Evolutionary conservation across 345 rosid species (phyloP).

Genomic region (Pistacia atlantica): DNA sequence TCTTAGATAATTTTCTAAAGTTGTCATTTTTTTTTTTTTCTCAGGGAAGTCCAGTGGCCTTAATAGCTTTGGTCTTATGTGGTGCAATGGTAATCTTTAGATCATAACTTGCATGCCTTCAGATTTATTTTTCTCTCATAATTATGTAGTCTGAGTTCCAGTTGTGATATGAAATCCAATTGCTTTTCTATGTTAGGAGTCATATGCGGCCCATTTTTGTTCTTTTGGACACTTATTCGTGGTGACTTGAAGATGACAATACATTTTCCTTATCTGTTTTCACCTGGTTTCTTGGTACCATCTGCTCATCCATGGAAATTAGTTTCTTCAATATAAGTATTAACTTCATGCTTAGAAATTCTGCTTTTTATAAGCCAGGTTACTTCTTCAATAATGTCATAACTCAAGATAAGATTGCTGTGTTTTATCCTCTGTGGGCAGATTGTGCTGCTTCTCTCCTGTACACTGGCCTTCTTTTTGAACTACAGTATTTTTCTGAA

Average conservation of each 20-base stretch:
- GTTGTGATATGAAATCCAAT: constrained; percentile 17
- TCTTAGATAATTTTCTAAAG: constrained; percentile 8
- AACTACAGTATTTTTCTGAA: constrained; percentile 93
- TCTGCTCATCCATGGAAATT: constrained; percentile 9
- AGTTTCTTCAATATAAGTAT: not conserved
- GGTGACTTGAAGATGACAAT: constrained; percentile 74
- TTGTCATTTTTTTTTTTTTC: constrained; percentile 15
- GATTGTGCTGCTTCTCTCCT: constrained; percentile 78
- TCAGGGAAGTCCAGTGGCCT: constrained; percentile 97
- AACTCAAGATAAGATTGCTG: not conserved
- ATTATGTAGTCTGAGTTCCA: constrained; percentile 7
- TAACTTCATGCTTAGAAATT: not conserved
- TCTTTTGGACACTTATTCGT: constrained; percentile 77
- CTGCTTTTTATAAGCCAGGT: not conserved
- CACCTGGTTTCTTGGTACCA: constrained; percentile 86
- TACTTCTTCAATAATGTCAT: not conserved
- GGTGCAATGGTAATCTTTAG: constrained; percentile 83
- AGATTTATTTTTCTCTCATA: not conserved
- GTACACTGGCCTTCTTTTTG: constrained; percentile 90
- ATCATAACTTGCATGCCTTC: constrained; percentile 12
- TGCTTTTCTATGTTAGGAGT: constrained; percentile 54
- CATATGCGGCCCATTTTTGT: constrained; percentile 78
- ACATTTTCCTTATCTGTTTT: constrained; percentile 65
- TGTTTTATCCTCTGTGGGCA: constrained; percentile 34
- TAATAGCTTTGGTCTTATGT: constrained; percentile 98